These are phyloP conservation scores for Colletotrichum tanaceti DNA, from an alignment of 2,329 filamentous ascomycete genomes.

Conservation along the genomic window DNA sequence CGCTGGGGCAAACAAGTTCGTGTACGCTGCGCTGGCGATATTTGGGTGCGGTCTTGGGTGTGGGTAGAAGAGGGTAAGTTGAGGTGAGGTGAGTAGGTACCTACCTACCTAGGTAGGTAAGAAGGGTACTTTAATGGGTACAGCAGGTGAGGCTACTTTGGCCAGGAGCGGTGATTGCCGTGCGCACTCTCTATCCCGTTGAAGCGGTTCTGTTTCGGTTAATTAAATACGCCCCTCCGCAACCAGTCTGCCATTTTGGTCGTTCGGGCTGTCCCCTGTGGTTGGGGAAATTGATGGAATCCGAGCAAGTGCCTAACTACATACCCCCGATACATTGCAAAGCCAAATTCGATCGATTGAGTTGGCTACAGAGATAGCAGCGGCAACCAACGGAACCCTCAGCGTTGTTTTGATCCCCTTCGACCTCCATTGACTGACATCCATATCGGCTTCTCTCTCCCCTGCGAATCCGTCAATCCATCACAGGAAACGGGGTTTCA, in stretches of 20 bases:
- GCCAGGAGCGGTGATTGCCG: constrained; percentile 35
- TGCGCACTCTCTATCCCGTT: constrained; percentile 9
- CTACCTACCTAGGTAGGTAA: too few species aligned
- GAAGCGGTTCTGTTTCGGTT: constrained; percentile 31
- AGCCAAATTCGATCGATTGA: constrained; percentile 5
- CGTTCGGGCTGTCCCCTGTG: background rate
- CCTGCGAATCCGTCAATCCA: constrained; percentile 17
- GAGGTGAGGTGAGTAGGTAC: constrained; percentile 10
- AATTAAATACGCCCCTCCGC: constrained; percentile 23
- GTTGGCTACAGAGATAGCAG: constrained; percentile 1
- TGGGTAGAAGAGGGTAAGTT: background rate
- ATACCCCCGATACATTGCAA: constrained; percentile 14
- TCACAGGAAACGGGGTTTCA: constrained; percentile 6
- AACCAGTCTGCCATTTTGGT: constrained; percentile 3
- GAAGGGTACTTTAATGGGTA: background rate
- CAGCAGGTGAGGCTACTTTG: constrained; percentile 27
- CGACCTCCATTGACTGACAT: constrained; percentile 18
- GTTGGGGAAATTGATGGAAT: background rate
- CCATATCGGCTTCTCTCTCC: constrained; percentile 4
- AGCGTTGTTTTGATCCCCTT: constrained; percentile 34
- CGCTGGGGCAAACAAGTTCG: background rate
- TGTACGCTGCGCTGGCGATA: background rate
- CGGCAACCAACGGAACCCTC: constrained; percentile 27
- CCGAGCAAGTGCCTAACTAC: background rate
- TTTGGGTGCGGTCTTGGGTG: background rate